Conservation (phyloP, 23 red algal species). For the Gracilaria vermiculophylla region DNA sequence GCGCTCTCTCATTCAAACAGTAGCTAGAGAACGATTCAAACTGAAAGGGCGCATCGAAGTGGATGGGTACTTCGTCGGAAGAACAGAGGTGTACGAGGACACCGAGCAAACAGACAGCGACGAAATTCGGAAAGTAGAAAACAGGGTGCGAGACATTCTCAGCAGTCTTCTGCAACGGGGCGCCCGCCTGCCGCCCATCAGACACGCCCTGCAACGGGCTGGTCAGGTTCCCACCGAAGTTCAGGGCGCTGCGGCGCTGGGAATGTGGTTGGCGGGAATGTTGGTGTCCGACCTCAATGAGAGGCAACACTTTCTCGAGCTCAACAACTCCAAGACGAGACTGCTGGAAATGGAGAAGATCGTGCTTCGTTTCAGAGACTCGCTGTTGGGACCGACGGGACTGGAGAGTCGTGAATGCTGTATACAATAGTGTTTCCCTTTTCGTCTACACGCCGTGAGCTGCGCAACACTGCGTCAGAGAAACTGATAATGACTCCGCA, state of each 20-base stretch:
- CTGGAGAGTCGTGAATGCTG: constrained; percentile 39
- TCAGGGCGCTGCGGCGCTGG: constrained; percentile 45
- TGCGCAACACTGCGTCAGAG: too few species aligned
- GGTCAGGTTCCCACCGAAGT: constrained; percentile 37
- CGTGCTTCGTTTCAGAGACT: constrained; percentile 48
- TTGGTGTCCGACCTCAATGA: constrained; percentile 45
- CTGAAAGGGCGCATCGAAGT: constrained; percentile 48
- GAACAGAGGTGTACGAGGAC: constrained; percentile 53
- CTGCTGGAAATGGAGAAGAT: constrained; percentile 45
- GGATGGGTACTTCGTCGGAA: constrained; percentile 78
- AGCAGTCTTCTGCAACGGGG: constrained; percentile 18
- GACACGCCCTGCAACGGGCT: constrained; percentile 35
- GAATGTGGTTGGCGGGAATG: constrained; percentile 69
- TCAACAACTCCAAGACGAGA: constrained; percentile 35
- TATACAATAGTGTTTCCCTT: constrained; percentile 14
- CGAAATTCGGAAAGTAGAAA: constrained; percentile 29
- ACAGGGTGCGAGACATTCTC: constrained; percentile 2
- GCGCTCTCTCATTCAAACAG: constrained; percentile 61
- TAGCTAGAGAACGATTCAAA: constrained; percentile 56
- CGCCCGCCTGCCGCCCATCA: constrained; percentile 1
- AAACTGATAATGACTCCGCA: too few species aligned
- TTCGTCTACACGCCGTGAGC: too few species aligned
- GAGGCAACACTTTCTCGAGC: constrained; percentile 46
- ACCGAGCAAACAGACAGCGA: constrained; percentile 51
- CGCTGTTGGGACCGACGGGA: neutral